Base-by-base conservation (phyloP, 2,329 filamentous ascomycete genomes). In the Botrytis cinerea region DNA sequence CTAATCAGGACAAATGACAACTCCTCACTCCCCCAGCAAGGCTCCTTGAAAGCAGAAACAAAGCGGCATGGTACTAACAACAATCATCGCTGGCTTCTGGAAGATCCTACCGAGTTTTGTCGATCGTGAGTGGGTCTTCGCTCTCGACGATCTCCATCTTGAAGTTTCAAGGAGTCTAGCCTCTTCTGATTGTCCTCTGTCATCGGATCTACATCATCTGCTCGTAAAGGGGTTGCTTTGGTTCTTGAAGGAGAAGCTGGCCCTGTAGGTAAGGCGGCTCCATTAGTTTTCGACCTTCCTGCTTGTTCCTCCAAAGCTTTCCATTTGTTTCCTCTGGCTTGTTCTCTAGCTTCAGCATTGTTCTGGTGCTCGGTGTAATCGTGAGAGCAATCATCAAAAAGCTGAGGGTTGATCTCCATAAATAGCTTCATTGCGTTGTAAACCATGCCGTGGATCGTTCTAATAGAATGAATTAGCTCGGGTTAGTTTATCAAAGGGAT, bases 401-500 rank as follows among this genome's bases (percentile, higher is more conserved):
- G 89, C 82, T 98, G 95, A 16, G 96, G 96, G 82, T 98, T 98
- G 80, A 99, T 98, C 83, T 99, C 96, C 96, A 99, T 99, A 83
- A 99, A 99, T 54, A 99, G 89, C 83, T 99, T 99, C 96, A 99
- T 98, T 73, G 96, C 96, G 80, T 98, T 99, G 83, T 98, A 98
- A 18, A 99, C 96, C 95, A 99, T 98, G 82, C 96, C 96, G 81
- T 99, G 96, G 78, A 99, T 99, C 12, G 96, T 99, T 80, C 96
- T 98, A 77, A 12, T 68, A 16, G 22, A 38, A 75, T 86, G 79
- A 86, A 83, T 72, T 68, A 74, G 72, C 28, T 59, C 28, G 1
- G 16, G 16, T 12, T 16, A 46, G 14, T 6, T 38, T 45, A 28
- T 61, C 76, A 62, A 38, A 18, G 9, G 22, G 2, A 71, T 75